Conservation (phyloP, 2,329 filamentous ascomycete species). For the Cryphonectria radicalis region DNA sequence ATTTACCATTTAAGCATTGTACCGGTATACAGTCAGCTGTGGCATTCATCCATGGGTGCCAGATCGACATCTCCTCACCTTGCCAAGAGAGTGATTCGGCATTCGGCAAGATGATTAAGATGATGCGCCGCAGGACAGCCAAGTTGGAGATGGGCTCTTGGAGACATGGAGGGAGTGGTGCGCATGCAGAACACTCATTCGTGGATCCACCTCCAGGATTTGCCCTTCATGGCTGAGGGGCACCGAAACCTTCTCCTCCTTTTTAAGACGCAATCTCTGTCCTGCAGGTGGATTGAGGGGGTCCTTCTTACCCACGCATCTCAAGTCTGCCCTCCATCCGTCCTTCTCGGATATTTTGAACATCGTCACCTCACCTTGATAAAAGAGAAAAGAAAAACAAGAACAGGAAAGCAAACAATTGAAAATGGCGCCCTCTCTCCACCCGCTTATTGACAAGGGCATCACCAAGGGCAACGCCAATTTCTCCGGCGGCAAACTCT, state of each 20-base stretch:
- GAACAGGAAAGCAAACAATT: too few species aligned
- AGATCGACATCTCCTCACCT: neutral
- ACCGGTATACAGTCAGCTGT: neutral
- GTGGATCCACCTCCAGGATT: conserved; percentile 3
- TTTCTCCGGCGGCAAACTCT: conserved; percentile 64
- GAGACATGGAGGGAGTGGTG: conserved; percentile 7
- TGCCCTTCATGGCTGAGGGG: conserved; percentile 1
- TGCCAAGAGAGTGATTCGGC: conserved; percentile 14
- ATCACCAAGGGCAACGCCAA: conserved; percentile 57
- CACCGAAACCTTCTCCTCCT: neutral
- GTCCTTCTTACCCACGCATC: neutral
- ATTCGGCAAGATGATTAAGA: conserved; percentile 24
- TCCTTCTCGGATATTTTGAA: neutral
- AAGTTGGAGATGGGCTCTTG: conserved; percentile 16
- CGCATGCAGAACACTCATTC: conserved; percentile 17
- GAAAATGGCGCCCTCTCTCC: conserved; percentile 51
- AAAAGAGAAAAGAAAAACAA: neutral
- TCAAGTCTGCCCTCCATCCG: neutral
- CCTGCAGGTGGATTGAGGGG: neutral
- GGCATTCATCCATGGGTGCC: neutral
- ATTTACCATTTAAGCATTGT: neutral
- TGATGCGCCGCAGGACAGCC: neutral
- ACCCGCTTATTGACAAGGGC: conserved; percentile 67
- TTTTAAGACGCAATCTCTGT: neutral
- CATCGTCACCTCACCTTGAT: neutral